A percentile compares a stretch with the other conserved stretches of the same genome.
Conservation (phyloP, 495 filamentous ascomycete genomes). For the Mytilinidion resinicola region DNA sequence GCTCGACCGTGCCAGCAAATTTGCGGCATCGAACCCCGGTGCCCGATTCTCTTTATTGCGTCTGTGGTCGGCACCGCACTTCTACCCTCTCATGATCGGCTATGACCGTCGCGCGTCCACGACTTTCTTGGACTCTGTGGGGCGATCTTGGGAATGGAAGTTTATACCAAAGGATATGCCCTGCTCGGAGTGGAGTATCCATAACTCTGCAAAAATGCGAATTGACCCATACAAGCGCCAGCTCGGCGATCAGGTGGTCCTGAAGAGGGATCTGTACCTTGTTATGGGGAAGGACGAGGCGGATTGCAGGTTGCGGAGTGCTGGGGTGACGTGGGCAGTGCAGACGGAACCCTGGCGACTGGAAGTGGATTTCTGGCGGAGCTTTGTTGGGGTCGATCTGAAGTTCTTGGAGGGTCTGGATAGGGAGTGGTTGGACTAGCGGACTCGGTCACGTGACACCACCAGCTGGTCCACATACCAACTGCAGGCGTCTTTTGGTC, state of each 20-base stretch:
- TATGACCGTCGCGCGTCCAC: constrained; percentile 27
- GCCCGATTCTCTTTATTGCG: constrained; percentile 43
- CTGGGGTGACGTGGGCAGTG: constrained; percentile 41
- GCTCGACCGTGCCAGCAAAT: neutral
- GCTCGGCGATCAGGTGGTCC: constrained; percentile 37
- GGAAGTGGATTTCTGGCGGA: constrained; percentile 50
- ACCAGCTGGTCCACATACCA: too few species aligned
- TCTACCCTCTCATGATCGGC: constrained; percentile 46
- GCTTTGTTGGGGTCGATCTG: constrained; percentile 47
- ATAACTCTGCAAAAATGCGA: constrained; percentile 33
- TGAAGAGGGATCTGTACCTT: constrained; percentile 40
- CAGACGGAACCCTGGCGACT: constrained; percentile 48
- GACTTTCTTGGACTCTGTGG: constrained; percentile 39
- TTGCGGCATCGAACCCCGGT: neutral
- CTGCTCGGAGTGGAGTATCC: constrained; percentile 40
- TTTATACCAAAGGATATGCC: constrained; percentile 49
- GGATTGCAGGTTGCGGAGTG: constrained; percentile 38
- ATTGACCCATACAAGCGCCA: constrained; percentile 30
- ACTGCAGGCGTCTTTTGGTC: too few species aligned
- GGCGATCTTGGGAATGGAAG: constrained; percentile 43
- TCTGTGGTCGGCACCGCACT: constrained; percentile 47
- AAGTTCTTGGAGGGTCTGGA: constrained; percentile 41
- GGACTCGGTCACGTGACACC: neutral
- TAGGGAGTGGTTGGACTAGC: constrained; percentile 39
- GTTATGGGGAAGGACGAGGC: constrained; percentile 43